These are phyloP conservation scores for Cucurbitaria berberidis DNA, from an alignment of 2,329 filamentous ascomycete genomes.

Conservation along the genomic window DNA sequence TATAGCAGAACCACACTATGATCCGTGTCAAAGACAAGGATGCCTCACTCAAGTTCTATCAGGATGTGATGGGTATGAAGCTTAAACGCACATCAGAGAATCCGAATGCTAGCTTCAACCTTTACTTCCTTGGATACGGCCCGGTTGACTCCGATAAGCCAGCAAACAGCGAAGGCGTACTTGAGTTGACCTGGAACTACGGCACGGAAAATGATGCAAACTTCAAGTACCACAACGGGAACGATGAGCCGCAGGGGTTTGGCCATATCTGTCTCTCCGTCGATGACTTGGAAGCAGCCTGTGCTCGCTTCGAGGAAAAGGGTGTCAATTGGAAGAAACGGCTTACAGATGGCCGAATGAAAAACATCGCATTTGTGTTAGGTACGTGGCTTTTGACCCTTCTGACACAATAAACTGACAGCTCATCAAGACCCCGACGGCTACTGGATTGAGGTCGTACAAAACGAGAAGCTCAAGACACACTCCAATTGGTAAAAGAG, in stretches of 20 bases:
- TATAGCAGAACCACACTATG: slow-evolving; percentile 82
- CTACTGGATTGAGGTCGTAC: slow-evolving; percentile 81
- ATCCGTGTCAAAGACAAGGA: slow-evolving; percentile 78
- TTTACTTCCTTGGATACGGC: slow-evolving; percentile 90
- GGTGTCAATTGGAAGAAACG: slow-evolving; percentile 93
- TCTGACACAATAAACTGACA: slow-evolving; percentile 15
- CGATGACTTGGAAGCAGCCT: slow-evolving; percentile 87
- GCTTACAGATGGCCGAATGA: slow-evolving; percentile 88
- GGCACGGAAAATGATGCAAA: slow-evolving; percentile 82
- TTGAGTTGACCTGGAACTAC: slow-evolving; percentile 88
- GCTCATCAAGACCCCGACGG: slow-evolving; percentile 67
- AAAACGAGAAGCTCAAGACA: slow-evolving; percentile 72
- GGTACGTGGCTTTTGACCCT: slow-evolving; percentile 49
- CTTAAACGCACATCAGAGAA: slow-evolving; percentile 76
- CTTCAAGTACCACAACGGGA: slow-evolving; percentile 92
- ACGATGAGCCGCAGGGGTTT: slow-evolving; percentile 89
- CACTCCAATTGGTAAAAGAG: slow-evolving; percentile 46
- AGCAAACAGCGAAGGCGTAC: slow-evolving; percentile 73
- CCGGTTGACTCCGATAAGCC: slow-evolving; percentile 56
- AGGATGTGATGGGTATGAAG: slow-evolving; percentile 88
- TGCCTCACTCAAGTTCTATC: slow-evolving; percentile 56
- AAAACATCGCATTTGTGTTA: slow-evolving; percentile 88
- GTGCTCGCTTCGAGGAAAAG: slow-evolving; percentile 80
- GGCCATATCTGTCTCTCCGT: slow-evolving; percentile 90
- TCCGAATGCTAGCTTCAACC: slow-evolving; percentile 75